phyloP scores from a whole-genome alignment of 2,329 filamentous ascomycete genomes.

The Grosmannia clavigera region DNA sequence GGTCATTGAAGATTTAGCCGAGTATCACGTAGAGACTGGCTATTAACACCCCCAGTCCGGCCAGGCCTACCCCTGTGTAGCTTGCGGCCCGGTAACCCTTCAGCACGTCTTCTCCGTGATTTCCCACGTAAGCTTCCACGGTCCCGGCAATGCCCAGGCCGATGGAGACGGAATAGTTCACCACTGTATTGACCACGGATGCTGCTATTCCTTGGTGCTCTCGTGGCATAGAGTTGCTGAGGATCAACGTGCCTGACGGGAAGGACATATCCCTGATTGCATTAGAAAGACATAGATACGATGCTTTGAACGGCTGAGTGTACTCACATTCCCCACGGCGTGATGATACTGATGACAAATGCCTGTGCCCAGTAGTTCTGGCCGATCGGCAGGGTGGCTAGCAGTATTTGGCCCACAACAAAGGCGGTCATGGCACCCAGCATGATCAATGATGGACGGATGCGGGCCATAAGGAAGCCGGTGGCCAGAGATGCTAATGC shows the following conservation, averaged over 20 bases:
- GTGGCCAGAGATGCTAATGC: constrained; percentile 25
- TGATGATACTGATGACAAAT: constrained; percentile 25
- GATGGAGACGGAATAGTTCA: constrained; percentile 57
- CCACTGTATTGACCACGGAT: constrained; percentile 47
- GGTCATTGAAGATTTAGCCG: background rate
- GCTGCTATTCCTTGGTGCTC: constrained; percentile 34
- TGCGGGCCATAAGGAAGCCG: constrained; percentile 31
- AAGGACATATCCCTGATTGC: constrained; percentile 23
- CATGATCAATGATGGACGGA: constrained; percentile 34
- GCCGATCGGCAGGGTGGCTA: constrained; percentile 31
- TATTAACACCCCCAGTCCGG: constrained; percentile 18
- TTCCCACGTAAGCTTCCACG: constrained; percentile 33
- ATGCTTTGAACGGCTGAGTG: constrained; percentile 28
- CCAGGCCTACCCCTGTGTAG: constrained; percentile 27
- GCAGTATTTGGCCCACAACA: constrained; percentile 18
- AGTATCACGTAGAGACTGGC: background rate
- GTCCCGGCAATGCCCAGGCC: constrained; percentile 55
- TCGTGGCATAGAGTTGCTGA: constrained; percentile 37
- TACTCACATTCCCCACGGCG: constrained; percentile 22
- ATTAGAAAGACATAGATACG: constrained; percentile 32
- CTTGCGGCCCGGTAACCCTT: constrained; percentile 23
- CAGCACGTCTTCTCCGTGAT: constrained; percentile 16
- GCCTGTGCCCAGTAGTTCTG: constrained; percentile 30
- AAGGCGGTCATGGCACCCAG: constrained; percentile 26
- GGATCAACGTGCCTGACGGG: constrained; percentile 26